Conservation (phyloP, 345 rosid species). For the Syzygium jambos region DNA sequence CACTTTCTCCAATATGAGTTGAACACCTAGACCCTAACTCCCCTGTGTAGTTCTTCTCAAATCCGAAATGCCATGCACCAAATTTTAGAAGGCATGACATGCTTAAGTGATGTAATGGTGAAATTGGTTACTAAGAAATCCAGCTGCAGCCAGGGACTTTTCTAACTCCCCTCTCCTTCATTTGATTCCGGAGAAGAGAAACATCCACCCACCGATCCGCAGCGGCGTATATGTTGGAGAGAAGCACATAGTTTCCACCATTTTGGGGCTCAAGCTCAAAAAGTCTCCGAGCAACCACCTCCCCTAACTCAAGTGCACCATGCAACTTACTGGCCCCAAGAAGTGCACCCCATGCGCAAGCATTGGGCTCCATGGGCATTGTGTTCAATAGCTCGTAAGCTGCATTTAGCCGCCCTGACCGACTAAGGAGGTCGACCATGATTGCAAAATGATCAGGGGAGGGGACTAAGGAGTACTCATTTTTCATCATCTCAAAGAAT, state of each 20-base stretch:
- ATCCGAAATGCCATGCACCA: not conserved
- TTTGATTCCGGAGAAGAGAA: slow-evolving; percentile 40
- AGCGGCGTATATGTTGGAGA: slow-evolving; percentile 66
- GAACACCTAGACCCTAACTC: not conserved
- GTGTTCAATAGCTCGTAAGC: slow-evolving; percentile 47
- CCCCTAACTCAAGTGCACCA: slow-evolving; percentile 44
- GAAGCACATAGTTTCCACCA: slow-evolving; percentile 53
- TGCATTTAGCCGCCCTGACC: slow-evolving; percentile 39
- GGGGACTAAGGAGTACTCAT: slow-evolving; percentile 31
- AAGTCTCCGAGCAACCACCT: slow-evolving; percentile 34
- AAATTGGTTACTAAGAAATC: slow-evolving; percentile 8
- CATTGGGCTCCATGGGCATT: slow-evolving; percentile 49
- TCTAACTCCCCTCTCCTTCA: slow-evolving; percentile 49
- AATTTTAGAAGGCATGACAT: not conserved
- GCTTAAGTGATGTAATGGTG: not conserved
- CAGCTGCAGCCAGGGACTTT: slow-evolving; percentile 57
- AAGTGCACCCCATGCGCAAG: slow-evolving; percentile 68
- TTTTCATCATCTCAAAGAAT: slow-evolving; percentile 43
- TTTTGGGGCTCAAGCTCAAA: slow-evolving; percentile 56
- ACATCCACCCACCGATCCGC: slow-evolving; percentile 58
- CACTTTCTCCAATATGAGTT: not conserved
- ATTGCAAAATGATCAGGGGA: slow-evolving; percentile 59
- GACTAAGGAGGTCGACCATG: slow-evolving; percentile 60
- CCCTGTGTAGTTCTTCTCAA: not conserved
- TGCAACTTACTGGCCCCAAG: slow-evolving; percentile 54